phyloP scores from a whole-genome alignment of 768 basidiomycete species.

The Auricularia sp. region DNA sequence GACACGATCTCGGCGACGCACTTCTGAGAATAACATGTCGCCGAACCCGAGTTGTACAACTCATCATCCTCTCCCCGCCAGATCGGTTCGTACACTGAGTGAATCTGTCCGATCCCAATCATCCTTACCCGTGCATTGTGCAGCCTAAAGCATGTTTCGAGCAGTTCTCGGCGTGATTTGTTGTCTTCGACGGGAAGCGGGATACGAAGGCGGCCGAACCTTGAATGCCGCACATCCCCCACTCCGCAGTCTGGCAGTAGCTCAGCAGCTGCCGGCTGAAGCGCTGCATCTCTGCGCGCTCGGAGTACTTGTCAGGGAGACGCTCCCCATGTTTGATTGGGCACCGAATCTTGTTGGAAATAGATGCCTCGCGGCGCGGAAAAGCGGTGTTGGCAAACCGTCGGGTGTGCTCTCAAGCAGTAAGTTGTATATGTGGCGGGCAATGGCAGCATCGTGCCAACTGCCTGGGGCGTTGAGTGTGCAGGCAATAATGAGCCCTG shows the following conservation, averaged over 20 bases:
- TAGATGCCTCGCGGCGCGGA: conserved; percentile 23
- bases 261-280: conserved; percentile 33
- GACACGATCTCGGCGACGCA: conserved; percentile 24
- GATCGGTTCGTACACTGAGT: conserved; percentile 28
- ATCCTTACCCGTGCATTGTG: conserved; percentile 25
- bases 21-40: conserved; percentile 29
- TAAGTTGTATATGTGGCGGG: conserved; percentile 28
- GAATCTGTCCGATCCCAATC: conserved; percentile 35
- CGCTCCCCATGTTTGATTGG: conserved; percentile 27
- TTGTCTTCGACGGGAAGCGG: conserved; percentile 27
- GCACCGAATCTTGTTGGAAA: conserved; percentile 25
- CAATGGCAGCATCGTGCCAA: conserved; percentile 39
- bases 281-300: conserved; percentile 15
- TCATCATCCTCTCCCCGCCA: conserved; percentile 22
- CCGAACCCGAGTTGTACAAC: conserved; percentile 28
- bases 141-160: conserved; percentile 27
- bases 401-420: conserved; percentile 25
- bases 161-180: conserved; percentile 17
- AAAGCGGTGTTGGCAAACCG: conserved; percentile 37
- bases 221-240: conserved; percentile 37
- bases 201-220: conserved; percentile 34
- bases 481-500: conserved; percentile 28
- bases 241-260: conserved; percentile 40
- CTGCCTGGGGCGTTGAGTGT: conserved; percentile 34
- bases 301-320: conserved; percentile 8